A percentile compares a stretch with the other conserved stretches of the same genome.
These are phyloP conservation scores for Cordyceps farinosa DNA, from an alignment of 2,329 filamentous ascomycete genomes.

Conservation along the genomic window DNA sequence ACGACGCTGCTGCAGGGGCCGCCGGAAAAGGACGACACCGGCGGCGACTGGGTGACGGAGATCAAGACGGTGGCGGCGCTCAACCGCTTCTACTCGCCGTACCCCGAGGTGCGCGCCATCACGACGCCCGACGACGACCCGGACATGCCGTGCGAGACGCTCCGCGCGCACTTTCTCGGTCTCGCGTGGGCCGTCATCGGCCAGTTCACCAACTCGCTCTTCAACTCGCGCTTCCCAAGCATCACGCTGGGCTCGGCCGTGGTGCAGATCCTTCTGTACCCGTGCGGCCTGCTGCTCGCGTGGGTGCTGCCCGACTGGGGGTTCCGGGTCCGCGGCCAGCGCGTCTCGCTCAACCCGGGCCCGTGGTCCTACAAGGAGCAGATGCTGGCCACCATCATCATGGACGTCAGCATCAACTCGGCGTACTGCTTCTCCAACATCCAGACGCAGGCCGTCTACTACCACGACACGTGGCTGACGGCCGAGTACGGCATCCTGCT, in stretches of 20 bases:
- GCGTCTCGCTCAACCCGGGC: slow-evolving; percentile 35
- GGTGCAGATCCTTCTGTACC: slow-evolving; percentile 14
- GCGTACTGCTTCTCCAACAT: slow-evolving; percentile 36
- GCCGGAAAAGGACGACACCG: slow-evolving; percentile 17
- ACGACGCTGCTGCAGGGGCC: slow-evolving; percentile 20
- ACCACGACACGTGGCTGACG: slow-evolving; percentile 19
- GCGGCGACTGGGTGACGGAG: slow-evolving; percentile 10
- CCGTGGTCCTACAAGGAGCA: slow-evolving; percentile 40
- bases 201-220: slow-evolving; percentile 16
- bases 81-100: slow-evolving; percentile 15
- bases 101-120: slow-evolving; percentile 17
- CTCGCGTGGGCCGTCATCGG: slow-evolving; percentile 10
- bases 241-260: slow-evolving; percentile 9
- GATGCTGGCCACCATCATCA: slow-evolving; percentile 37
- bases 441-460: slow-evolving; percentile 30
- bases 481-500: slow-evolving; percentile 32
- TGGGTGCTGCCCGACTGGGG: slow-evolving; percentile 15
- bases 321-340: slow-evolving; percentile 11
- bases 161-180: slow-evolving; percentile 12
- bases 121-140: slow-evolving; percentile 11
- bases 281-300: slow-evolving; percentile 6
- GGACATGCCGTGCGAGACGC: slow-evolving; percentile 12
- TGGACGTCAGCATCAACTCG: slow-evolving; percentile 35
- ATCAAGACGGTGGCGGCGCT: slow-evolving; percentile 16
- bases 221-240: slow-evolving; percentile 16